Base-by-base conservation (phyloP, 331 rosid genomes). In the Stylosanthes scabra region DNA sequence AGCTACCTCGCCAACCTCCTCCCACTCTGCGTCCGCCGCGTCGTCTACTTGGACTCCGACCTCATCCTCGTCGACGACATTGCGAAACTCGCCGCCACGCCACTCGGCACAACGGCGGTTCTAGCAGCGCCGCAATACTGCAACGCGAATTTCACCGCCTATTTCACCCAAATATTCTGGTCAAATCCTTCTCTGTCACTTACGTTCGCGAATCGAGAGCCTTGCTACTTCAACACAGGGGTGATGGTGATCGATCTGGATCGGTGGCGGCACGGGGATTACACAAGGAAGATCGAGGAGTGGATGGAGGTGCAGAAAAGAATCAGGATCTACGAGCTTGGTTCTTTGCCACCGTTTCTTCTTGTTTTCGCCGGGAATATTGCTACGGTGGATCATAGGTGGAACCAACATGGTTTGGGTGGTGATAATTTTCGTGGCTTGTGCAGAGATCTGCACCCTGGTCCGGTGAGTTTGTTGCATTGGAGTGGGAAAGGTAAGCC, bases 401-500 rank as follows among this genome's bases (percentile, higher is more conserved):
- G 98, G 98, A 93, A 93, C 81, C 98, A 93, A 42, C 98, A 93
- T 47, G 98, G 98, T 0, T 87, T 93, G 0, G 98, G 98, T 0
- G 98, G 98, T 0, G 98, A 93, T n/a, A 93, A 93, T 46, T 90
- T 83, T 45, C 67, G 89, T 9, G 98, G 97, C 2, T 86, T 93
- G 0, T 93, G 98, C 64, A 71, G 98, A 29, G 77, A 93, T 82
- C 85, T 93, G 3, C 98, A 93, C 59, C 91, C 93, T 2, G 98
- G 98, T 6, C 91, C 98, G 0, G 98, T 87, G 5, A 93, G 98
- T 60, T 72, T 93, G 11, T 71, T 93, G 83, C 98, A 93, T 86
- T 93, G 98, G 98, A 93, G 98, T 60, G 96, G 93, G 3, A 90
- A 90, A 77, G 96, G 93, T 2, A 90, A 90, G 69, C 96, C 96